Percentiles rank a stretch among this genome's conserved stretches.
Evolutionary conservation across 202 grass and related monocot species (phyloP).

Genomic region (Dendrocalamus latiflorus): DNA sequence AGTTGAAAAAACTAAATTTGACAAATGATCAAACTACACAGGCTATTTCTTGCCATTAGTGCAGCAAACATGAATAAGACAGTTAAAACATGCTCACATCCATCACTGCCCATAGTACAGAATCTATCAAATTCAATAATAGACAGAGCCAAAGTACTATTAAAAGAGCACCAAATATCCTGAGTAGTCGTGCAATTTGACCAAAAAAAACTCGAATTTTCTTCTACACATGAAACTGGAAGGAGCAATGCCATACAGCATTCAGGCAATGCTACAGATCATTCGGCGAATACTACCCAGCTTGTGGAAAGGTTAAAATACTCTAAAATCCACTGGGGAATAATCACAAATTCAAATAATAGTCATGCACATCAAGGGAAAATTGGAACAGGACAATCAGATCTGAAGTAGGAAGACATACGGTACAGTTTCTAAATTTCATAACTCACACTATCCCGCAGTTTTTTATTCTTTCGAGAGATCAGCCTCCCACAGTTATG

Average conservation of each 20-base stretch:
- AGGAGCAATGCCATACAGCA: not conserved
- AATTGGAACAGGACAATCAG: not conserved
- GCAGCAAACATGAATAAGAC: not conserved
- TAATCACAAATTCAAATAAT: too few species aligned
- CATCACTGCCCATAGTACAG: not conserved
- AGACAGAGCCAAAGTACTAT: not conserved
- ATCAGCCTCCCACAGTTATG: not conserved
- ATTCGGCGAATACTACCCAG: not conserved
- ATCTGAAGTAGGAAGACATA: not conserved
- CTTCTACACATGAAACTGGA: constrained; percentile 1
- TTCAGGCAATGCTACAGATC: not conserved
- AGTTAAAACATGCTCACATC: not conserved
- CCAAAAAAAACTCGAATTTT: too few species aligned
- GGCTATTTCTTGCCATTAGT: not conserved
- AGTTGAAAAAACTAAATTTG: not conserved
- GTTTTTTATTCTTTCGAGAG: not conserved
- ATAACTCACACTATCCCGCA: not conserved
- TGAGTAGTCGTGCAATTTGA: not conserved
- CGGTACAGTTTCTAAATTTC: constrained; percentile 12
- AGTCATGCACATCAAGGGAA: too few species aligned
- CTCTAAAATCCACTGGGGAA: not conserved
- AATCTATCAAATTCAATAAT: constrained; percentile 7
- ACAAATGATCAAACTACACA: not conserved
- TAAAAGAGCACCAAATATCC: constrained; percentile 10
- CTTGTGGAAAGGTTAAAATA: not conserved